These are phyloP conservation scores for Cryptococcus sp. DNA, from an alignment of 1,284 basidiomycete species.

Conservation along the genomic window DNA sequence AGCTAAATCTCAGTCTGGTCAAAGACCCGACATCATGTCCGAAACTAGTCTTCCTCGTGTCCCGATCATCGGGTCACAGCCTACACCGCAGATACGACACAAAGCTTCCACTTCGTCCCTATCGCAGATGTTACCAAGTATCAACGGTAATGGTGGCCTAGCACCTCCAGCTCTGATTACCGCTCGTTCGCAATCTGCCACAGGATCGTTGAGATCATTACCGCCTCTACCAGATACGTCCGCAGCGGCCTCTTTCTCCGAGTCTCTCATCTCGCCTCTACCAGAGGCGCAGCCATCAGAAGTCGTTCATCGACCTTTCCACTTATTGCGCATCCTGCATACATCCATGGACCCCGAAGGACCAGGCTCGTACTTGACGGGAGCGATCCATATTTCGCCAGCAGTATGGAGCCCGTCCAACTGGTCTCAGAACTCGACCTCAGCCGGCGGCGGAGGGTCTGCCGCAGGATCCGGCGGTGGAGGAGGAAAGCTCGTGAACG, in stretches of 20 bases:
- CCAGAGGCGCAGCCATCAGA: slow-evolving; percentile 61
- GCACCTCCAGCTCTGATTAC: slow-evolving; percentile 21
- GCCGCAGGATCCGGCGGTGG: slow-evolving; percentile 23
- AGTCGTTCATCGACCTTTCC: slow-evolving; percentile 80
- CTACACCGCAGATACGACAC: slow-evolving; percentile 11
- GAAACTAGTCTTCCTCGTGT: slow-evolving; percentile 11
- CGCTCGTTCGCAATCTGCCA: slow-evolving; percentile 6
- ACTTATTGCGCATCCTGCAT: slow-evolving; percentile 78
- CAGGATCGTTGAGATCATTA: slow-evolving; percentile 14
- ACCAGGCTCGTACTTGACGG: slow-evolving; percentile 84
- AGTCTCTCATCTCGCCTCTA: slow-evolving; percentile 33
- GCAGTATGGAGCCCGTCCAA: slow-evolving; percentile 68
- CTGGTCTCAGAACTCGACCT: slow-evolving; percentile 13
- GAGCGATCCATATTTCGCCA: slow-evolving; percentile 80
- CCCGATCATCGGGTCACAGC: neutral
- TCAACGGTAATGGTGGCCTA: slow-evolving; percentile 15
- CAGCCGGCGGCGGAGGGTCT: neutral
- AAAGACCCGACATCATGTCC: slow-evolving; percentile 4
- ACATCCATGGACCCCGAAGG: slow-evolving; percentile 74
- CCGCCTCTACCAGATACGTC: slow-evolving; percentile 15
- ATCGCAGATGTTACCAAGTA: slow-evolving; percentile 8
- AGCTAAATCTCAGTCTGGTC: slow-evolving; percentile 44
- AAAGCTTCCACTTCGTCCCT: slow-evolving; percentile 28
- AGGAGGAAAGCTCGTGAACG: slow-evolving; percentile 14
- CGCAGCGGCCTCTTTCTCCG: slow-evolving; percentile 1